These are phyloP conservation scores for Stenogyne calaminthoides DNA, from an alignment of 305 asterid species.

Conservation along the genomic window DNA sequence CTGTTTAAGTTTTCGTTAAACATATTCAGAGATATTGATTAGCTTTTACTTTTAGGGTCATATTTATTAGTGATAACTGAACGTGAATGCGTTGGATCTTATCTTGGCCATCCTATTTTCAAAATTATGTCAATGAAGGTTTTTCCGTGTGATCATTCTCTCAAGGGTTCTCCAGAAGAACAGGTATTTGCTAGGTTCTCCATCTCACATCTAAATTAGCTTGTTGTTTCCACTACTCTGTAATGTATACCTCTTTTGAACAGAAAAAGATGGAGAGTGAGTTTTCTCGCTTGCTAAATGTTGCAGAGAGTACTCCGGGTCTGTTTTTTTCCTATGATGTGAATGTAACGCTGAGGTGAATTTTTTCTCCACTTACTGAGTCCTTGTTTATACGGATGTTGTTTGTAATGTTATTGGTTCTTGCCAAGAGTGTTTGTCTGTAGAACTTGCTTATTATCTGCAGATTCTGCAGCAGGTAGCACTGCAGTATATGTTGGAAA, in stretches of 20 bases:
- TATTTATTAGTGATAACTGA: slow-evolving; percentile 84
- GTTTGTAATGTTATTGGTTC: not conserved
- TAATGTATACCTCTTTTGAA: slow-evolving; percentile 36
- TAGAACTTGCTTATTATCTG: slow-evolving; percentile 17
- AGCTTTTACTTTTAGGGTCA: slow-evolving; percentile 60
- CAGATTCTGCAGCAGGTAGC: slow-evolving; percentile 23
- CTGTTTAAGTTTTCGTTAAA: slow-evolving; percentile 18
- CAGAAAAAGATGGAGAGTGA: slow-evolving; percentile 96
- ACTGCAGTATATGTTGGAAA: slow-evolving; percentile 1
- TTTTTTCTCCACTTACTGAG: slow-evolving; percentile 22
- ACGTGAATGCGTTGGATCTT: slow-evolving; percentile 89
- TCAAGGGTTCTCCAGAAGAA: slow-evolving; percentile 78
- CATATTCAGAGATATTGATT: slow-evolving; percentile 24
- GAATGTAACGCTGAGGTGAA: slow-evolving; percentile 91
- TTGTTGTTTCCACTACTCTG: slow-evolving; percentile 31
- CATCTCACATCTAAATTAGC: slow-evolving; percentile 27
- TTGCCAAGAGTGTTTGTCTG: slow-evolving; percentile 2
- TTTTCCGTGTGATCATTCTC: slow-evolving; percentile 89
- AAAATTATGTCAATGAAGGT: slow-evolving; percentile 78
- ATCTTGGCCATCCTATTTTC: slow-evolving; percentile 83
- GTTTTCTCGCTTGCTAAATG: slow-evolving; percentile 80
- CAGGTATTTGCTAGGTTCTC: slow-evolving; percentile 54
- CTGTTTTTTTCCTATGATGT: slow-evolving; percentile 93
- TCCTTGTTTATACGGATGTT: slow-evolving; percentile 18
- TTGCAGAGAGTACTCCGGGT: slow-evolving; percentile 86